Evolutionary conservation across 345 rosid species (phyloP).

Genomic region (Odontarrhena argentea): DNA sequence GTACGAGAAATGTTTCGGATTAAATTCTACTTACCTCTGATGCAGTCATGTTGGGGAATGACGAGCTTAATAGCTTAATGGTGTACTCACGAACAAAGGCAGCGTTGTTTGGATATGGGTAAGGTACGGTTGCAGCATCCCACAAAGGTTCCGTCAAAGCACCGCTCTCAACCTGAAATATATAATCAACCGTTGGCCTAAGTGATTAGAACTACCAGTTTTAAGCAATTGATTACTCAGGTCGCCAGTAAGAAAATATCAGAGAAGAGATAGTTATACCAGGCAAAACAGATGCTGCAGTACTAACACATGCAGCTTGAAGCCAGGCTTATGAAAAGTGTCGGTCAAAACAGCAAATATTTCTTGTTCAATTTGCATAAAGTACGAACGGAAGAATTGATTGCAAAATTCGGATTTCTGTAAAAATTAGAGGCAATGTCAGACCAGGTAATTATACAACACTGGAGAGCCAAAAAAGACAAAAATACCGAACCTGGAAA

Average conservation of each 20-base stretch:
- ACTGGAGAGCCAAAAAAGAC: constrained; percentile 49
- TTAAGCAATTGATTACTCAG: constrained; percentile 1
- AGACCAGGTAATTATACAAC: constrained; percentile 30
- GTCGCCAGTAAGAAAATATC: neutral
- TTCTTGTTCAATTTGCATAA: constrained; percentile 74
- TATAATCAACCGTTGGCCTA: neutral
- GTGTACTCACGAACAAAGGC: constrained; percentile 88
- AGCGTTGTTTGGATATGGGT: constrained; percentile 73
- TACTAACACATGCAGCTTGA: constrained; percentile 92
- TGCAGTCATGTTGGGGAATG: constrained; percentile 94
- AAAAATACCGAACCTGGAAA: constrained; percentile 64
- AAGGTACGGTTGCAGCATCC: constrained; percentile 77
- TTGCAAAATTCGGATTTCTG: constrained; percentile 92
- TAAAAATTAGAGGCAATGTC: constrained; percentile 29
- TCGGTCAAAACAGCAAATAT: constrained; percentile 94
- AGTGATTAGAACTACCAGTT: neutral
- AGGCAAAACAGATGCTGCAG: constrained; percentile 85
- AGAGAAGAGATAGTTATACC: constrained; percentile 49
- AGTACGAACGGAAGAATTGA: constrained; percentile 65
- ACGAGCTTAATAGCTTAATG: constrained; percentile 83
- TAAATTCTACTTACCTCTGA: constrained; percentile 58
- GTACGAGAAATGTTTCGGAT: constrained; percentile 5
- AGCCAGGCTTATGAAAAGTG: constrained; percentile 98
- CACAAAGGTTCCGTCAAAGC: constrained; percentile 87
- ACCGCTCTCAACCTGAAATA: constrained; percentile 77